phyloP scores from a whole-genome alignment of 2,329 filamentous ascomycete genomes.

The Chrysosporium queenslandicum region DNA sequence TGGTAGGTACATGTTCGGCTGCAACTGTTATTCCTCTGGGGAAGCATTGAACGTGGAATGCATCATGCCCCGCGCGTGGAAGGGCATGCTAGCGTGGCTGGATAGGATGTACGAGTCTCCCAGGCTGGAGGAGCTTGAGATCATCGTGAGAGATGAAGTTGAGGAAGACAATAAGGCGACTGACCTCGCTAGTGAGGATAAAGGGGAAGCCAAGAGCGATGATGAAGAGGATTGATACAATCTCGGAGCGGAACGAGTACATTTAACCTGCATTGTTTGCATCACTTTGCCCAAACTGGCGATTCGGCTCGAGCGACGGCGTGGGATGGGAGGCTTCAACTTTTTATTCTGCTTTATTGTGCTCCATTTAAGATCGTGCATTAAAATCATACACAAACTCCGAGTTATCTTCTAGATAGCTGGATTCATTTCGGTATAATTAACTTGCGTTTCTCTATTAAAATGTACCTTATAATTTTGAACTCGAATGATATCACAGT shows the following conservation, averaged over 20 bases:
- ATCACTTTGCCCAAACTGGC: background rate
- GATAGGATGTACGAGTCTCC: conserved; percentile 24
- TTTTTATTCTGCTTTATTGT: no score
- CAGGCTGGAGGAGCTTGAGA: conserved; percentile 18
- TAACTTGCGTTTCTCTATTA: no score
- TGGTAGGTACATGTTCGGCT: conserved; percentile 48
- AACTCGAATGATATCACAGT: no score
- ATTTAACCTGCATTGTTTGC: background rate
- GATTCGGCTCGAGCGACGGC: background rate
- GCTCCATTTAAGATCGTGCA: no score
- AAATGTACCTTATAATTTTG: no score
- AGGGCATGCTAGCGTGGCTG: conserved; percentile 52
- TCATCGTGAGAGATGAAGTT: conserved; percentile 14
- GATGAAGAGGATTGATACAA: background rate
- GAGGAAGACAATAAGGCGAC: conserved; percentile 4
- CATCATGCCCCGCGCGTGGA: conserved; percentile 49
- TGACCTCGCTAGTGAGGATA: background rate
- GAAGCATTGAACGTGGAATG: conserved; percentile 50
- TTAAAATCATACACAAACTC: no score
- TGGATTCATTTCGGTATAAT: no score
- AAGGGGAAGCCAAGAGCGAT: background rate
- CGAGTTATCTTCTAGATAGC: no score
- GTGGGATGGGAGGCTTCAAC: background rate
- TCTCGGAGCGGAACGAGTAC: no score
- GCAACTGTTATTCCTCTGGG: conserved; percentile 60